Evolutionary conservation across 768 basidiomycete species (phyloP).

Genomic region (Candolleomyces eurysporus): DNA sequence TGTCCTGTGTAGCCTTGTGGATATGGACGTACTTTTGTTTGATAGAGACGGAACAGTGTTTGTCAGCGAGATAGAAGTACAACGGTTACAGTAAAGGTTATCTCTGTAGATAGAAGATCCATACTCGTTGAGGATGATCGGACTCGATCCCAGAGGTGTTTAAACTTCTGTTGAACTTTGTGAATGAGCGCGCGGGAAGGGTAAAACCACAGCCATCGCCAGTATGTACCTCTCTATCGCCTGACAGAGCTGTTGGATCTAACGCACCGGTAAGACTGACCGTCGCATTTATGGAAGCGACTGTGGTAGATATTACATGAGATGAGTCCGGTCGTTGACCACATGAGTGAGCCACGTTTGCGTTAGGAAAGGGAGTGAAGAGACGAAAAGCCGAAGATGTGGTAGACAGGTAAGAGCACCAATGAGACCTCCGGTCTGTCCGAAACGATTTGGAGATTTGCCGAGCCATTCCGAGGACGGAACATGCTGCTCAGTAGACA

Average conservation of each 20-base stretch:
- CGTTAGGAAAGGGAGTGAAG: too few species aligned
- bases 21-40: constrained; percentile 58
- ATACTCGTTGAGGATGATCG: constrained; percentile 28
- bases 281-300: constrained; percentile 33
- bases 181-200: constrained; percentile 47
- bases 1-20: constrained; percentile 48
- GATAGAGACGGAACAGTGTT: too few species aligned
- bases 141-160: constrained; percentile 5
- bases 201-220: constrained; percentile 49
- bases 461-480: constrained; percentile 39
- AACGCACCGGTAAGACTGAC: constrained; percentile 50
- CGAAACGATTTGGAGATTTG: constrained; percentile 27
- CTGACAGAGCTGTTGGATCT: constrained; percentile 48
- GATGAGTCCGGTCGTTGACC: constrained; percentile 16
- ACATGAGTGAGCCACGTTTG: too few species aligned
- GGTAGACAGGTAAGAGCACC: constrained; percentile 45
- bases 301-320: constrained; percentile 48
- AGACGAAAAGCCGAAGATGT: constrained; percentile 19
- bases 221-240: constrained; percentile 52
- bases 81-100: constrained; percentile 49
- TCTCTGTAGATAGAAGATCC: constrained; percentile 54
- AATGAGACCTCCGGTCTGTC: constrained; percentile 43
- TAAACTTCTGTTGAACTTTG: constrained; percentile 33
- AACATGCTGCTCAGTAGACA: constrained; percentile 40
- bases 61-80: constrained; percentile 27